Percentiles rank a stretch among this genome's conserved stretches.
These are phyloP conservation scores for Geotrichum restrictum DNA, from an alignment of 1,139 yeast species.

Conservation along the genomic window DNA sequence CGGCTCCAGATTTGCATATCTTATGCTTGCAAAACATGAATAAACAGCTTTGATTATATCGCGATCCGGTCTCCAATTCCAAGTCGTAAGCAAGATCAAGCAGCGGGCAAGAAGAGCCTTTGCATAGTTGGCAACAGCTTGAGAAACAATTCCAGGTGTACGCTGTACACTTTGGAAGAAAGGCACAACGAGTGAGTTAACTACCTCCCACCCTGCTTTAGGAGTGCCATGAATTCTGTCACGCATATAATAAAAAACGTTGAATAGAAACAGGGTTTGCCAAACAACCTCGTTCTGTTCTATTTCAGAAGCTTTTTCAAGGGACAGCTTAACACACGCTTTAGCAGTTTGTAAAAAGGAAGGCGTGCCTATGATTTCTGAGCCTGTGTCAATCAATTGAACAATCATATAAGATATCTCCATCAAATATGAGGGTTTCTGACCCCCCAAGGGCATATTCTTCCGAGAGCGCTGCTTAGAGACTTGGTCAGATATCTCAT, in stretches of 20 bases:
- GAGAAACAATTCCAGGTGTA: neutral
- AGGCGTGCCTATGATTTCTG: neutral
- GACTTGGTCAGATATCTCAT: conserved; percentile 1
- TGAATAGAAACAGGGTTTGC: conserved; percentile 16
- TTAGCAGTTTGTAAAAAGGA: conserved; percentile 8
- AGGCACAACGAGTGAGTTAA: conserved; percentile 15
- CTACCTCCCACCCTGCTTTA: conserved; percentile 13
- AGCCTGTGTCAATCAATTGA: conserved; percentile 11
- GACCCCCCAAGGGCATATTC: too few species aligned
- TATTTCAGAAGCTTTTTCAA: neutral
- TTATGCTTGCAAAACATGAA: conserved; percentile 13
- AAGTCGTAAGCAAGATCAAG: conserved; percentile 7
- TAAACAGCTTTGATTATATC: conserved; percentile 12
- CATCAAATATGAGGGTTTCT: conserved; percentile 2
- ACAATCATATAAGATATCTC: conserved; percentile 13
- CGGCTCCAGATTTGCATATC: conserved; percentile 19
- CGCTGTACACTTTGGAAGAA: conserved; percentile 8
- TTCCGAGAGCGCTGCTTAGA: neutral
- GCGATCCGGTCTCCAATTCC: conserved; percentile 19
- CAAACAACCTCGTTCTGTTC: conserved; percentile 15
- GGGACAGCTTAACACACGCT: conserved; percentile 5
- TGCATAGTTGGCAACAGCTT: conserved; percentile 7
- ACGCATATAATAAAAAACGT: conserved; percentile 10
- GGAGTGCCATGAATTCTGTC: conserved; percentile 5
- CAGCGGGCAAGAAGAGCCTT: conserved; percentile 18